Base-by-base conservation (phyloP, 2,329 filamentous ascomycete species). In the Pseudopyrenochaeta lycopersici region DNA sequence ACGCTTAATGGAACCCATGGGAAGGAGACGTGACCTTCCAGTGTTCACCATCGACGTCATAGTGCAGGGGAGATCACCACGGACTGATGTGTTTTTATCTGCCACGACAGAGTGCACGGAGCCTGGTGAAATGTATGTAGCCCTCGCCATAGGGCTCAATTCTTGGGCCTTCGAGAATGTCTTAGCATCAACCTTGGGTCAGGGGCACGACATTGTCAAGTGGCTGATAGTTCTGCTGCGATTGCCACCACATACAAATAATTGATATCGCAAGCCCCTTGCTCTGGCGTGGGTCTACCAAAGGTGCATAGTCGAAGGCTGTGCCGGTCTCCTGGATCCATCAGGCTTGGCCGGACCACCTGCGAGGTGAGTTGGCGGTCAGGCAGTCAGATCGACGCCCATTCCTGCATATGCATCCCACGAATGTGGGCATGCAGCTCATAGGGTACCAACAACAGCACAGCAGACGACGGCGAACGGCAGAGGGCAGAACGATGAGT, bases 281-380 rank as follows among this genome's bases (percentile, higher is more conserved):
- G 15, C 27, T 17, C n/a, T 39, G 31, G 47, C 49, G 30, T 15
- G 17, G 9, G 47, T 27, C 15, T 46, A 29, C 47, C 23, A 20
- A 4, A n/a, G 23, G n/a, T 27, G 18, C 36, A 32, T 29, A 18
- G 30, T 46, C 18, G 27, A 30, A 44, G 39, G 23, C 27, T 21
- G 39, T 45, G 15, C 46, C 45, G 15, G 12, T 27, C 32, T 45
- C 41, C 46, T 53, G 49, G 32, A 44, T 39, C 39, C 48, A 32
- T 18, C 39, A 52, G 47, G 20, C 40, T 41, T 46, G 42, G 42
- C 47, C 44, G 33, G 35, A 46, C 48, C 47, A 46, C 56, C 70
- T 75, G 73, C 72, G 69, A 56, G 68, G 74, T 76, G 72, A 66
- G 73, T 62, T 76, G 73, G 70, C 72, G 44, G 40, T 46, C 46